phyloP scores from a whole-genome alignment of 1,139 yeast genomes.

The Yamadazyma kanchanaburiensis region DNA sequence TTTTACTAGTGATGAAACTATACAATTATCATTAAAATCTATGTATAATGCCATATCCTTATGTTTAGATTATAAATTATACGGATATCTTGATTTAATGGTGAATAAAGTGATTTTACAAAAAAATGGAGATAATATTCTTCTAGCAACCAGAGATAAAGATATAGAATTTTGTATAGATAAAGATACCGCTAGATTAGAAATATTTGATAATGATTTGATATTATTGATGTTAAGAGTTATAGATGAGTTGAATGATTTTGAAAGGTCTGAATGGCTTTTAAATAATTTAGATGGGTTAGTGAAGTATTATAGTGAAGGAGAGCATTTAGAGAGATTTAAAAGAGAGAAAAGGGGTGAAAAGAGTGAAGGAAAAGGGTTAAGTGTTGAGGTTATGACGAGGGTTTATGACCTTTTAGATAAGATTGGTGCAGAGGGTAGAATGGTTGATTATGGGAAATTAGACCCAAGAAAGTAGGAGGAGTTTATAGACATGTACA shows the following conservation, averaged over 20 bases:
- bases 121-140: slow-evolving; percentile 4
- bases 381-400: background rate
- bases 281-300: slow-evolving; percentile 35
- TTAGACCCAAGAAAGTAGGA: background rate
- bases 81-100: slow-evolving; percentile 30
- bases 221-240: slow-evolving; percentile 24
- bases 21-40: slow-evolving; percentile 15
- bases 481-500: too few relatives aligned
- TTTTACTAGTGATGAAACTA: slow-evolving; percentile 13
- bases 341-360: too few relatives aligned
- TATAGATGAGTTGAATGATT: slow-evolving; percentile 25
- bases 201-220: slow-evolving; percentile 24
- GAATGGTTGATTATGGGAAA: slow-evolving; percentile 18
- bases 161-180: slow-evolving; percentile 10
- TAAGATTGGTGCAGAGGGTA: slow-evolving; percentile 23
- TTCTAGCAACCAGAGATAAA: slow-evolving; percentile 9
- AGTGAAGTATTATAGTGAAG: slow-evolving; percentile 9
- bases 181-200: slow-evolving; percentile 4
- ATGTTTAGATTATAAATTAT: slow-evolving; percentile 26
- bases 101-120: slow-evolving; percentile 34
- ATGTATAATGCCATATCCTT: slow-evolving; percentile 28
- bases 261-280: slow-evolving; percentile 39
- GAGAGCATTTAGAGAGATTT: background rate
- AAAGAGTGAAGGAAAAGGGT: background rate
- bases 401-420: background rate